Base-by-base conservation (phyloP, 768 basidiomycete species). In the Leucogyrophana mollusca region DNA sequence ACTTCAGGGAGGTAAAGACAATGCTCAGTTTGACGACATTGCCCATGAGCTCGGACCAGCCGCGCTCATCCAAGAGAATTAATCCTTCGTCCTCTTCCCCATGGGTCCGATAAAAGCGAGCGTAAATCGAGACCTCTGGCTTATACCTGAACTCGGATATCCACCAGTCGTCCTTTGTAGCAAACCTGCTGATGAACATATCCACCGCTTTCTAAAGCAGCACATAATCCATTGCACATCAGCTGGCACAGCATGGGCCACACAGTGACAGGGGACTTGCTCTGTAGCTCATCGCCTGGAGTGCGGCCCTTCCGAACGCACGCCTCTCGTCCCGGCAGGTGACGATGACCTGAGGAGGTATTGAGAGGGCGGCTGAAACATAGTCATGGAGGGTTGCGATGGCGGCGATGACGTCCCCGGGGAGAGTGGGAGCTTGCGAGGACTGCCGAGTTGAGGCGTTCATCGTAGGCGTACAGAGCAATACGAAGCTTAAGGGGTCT, bases 81-180 rank as follows among this genome's bases (percentile, higher is more conserved):
- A 65, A 61, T 14, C 58, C 63, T 0, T 65, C 65, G 42, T 65
- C 63, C 5, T 67, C 63, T 7, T 65, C 63, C 27, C 63, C 63
- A 17, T 65, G 63, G 34, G 60, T 36, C 23, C 63, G 62, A 45
- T 55, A 67, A 44, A 65, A 65, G 17, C 65, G 62, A 30, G 62
- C 63, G 37, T 66, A 65, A 21, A 65, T 60, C n/a, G 65, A 49
- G 23, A 65, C 63, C 36, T 65, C 65, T 4, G 63, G 63, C 42
- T 66, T 65, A 21, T 65, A 65, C 49, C 47, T 56, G 43, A 45
- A 60, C 38, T 65, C 63, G 30, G 63, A 67, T 62, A 65, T 58
- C 65, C 65, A 65, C 63, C 63, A 65, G 18, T 65, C 63, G 38
- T 65, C 63, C 34, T 65, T 65, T 40, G 65, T 65, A 17, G 63